A percentile compares a stretch with the other conserved stretches of the same genome.
Evolutionary conservation across 2,329 filamentous ascomycete genomes (phyloP).

Genomic region (Cercospora nicotianae): DNA sequence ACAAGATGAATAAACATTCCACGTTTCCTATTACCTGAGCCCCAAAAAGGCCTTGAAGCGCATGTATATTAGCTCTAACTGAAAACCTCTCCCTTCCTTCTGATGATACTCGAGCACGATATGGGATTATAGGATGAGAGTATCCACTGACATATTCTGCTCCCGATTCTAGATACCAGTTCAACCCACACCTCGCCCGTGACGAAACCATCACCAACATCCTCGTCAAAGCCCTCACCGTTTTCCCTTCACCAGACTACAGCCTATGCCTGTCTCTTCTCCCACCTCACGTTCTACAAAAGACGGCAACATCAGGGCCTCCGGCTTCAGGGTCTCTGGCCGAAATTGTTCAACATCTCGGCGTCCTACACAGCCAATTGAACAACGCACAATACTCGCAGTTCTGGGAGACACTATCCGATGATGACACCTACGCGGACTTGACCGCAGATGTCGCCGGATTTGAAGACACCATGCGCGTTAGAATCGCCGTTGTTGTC

Average conservation of each 20-base stretch:
- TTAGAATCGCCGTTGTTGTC: conserved; percentile 84
- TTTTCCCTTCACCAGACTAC: conserved; percentile 96
- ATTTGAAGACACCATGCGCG: conserved; percentile 90
- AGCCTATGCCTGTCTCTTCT: conserved; percentile 91
- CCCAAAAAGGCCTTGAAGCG: conserved; percentile 59
- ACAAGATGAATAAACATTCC: conserved; percentile 71
- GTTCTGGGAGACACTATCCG: conserved; percentile 93
- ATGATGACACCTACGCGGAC: conserved; percentile 93
- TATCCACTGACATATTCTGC: not conserved
- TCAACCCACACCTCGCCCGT: conserved; percentile 97
- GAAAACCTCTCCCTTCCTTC: conserved; percentile 45
- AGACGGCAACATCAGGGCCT: conserved; percentile 47
- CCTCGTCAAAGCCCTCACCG: conserved; percentile 94
- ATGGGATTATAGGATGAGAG: conserved; percentile 12
- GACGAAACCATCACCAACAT: conserved; percentile 98
- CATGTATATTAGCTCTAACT: conserved; percentile 72
- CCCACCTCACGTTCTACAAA: conserved; percentile 73
- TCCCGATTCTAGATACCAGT: conserved; percentile 74
- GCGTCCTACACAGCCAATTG: conserved; percentile 79
- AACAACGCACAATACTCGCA: conserved; percentile 84
- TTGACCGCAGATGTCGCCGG: conserved; percentile 90
- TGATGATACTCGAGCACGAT: not conserved
- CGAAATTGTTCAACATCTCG: conserved; percentile 88
- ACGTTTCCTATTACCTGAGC: conserved; percentile 99
- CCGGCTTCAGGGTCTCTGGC: conserved; percentile 65